Evolutionary conservation across 495 filamentous ascomycete species (phyloP).

Genomic region (Penicillium robsamsonii): DNA sequence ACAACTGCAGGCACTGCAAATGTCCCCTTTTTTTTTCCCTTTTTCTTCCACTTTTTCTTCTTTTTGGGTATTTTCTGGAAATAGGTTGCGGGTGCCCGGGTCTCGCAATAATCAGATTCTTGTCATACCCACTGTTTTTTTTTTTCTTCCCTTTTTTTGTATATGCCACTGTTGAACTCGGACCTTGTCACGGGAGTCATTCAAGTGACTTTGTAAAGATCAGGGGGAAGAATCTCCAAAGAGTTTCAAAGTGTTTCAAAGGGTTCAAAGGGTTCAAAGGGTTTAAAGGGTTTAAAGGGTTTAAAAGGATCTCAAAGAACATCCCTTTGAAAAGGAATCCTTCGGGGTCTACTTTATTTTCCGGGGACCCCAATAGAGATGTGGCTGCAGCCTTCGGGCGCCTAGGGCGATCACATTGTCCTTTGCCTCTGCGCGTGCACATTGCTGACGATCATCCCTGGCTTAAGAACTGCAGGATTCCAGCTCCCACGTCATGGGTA

Average conservation of each 20-base stretch:
- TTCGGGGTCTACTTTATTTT: conserved; percentile 23
- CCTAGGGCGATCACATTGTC: conserved; percentile 15
- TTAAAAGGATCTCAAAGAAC: not conserved
- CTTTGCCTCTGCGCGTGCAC: conserved; percentile 18
- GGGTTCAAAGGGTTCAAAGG: not conserved
- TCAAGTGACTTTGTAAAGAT: not conserved
- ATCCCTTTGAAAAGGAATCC: conserved; percentile 10
- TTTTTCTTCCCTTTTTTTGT: not conserved
- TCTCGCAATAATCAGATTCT: not conserved
- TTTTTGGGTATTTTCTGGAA: not conserved
- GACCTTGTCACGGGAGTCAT: not conserved
- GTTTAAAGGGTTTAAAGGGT: too few relatives aligned
- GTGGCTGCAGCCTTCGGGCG: conserved; percentile 32
- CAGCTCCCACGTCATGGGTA: conserved; percentile 12
- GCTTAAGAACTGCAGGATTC: conserved; percentile 25
- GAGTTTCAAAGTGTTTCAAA: not conserved
- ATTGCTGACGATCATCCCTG: conserved; percentile 27
- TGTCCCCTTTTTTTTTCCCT: not conserved
- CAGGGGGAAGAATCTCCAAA: not conserved
- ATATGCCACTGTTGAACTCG: not conserved
- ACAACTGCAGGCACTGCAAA: conserved; percentile 21
- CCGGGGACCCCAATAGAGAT: conserved; percentile 27
- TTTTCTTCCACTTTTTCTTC: not conserved
- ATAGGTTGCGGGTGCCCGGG: not conserved
- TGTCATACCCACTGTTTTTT: not conserved